Conservation (phyloP, 1,284 basidiomycete species). For the Apiotrichum gracile region DNA sequence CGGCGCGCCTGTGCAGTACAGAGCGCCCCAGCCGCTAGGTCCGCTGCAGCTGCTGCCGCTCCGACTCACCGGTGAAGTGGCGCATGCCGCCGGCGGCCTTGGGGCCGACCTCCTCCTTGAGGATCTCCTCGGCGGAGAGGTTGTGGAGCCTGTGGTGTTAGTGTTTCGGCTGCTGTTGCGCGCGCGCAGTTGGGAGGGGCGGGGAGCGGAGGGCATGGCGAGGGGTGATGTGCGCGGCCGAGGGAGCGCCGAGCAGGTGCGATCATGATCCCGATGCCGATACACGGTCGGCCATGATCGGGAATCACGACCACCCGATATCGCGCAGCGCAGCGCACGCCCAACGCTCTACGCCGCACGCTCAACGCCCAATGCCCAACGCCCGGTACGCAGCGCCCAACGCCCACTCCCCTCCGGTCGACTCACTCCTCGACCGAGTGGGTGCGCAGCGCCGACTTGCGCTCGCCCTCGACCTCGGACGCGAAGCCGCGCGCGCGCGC, state of each 20-base stretch:
- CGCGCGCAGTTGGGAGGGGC: not conserved
- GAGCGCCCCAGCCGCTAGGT: not conserved
- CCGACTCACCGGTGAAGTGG: conserved; percentile 74
- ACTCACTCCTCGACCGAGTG: conserved; percentile 47
- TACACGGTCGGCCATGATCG: too few relatives aligned
- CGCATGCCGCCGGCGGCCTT: conserved; percentile 66
- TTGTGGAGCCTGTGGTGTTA: conserved; percentile 55
- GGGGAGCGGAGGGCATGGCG: not conserved
- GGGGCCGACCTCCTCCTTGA: conserved; percentile 65
- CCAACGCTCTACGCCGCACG: too few relatives aligned
- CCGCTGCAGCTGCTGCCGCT: not conserved
- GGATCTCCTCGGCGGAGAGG: conserved; percentile 67
- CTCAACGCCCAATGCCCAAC: too few relatives aligned
- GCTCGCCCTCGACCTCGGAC: conserved; percentile 44
- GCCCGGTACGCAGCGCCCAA: too few relatives aligned
- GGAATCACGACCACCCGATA: too few relatives aligned
- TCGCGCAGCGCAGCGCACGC: too few relatives aligned
- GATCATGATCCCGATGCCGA: too few relatives aligned
- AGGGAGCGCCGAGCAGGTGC: too few relatives aligned
- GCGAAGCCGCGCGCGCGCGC: conserved; percentile 8
- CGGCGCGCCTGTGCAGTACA: too few relatives aligned
- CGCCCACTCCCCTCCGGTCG: not conserved
- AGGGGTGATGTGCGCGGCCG: too few relatives aligned
- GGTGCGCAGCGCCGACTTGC: conserved; percentile 25
- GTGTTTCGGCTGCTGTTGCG: not conserved